These are phyloP conservation scores for Persicaria tinctoria DNA, from an alignment of 148 eudicot genomes.

Conservation along the genomic window DNA sequence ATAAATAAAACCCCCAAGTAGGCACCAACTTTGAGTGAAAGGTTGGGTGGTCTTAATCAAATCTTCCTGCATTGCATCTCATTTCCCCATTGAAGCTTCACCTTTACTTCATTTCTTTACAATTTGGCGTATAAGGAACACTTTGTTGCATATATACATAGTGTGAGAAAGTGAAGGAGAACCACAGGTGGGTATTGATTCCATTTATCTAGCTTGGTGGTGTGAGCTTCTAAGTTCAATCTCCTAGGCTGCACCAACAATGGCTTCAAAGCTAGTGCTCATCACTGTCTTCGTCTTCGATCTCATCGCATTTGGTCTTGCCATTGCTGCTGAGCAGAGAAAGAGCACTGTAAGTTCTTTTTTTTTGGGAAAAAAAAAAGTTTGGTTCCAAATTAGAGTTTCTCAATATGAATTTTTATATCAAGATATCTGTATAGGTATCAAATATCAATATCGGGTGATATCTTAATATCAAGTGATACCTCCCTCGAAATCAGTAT, in stretches of 20 bases:
- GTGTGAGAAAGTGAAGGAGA: neutral
- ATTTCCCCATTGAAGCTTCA: slow-evolving; percentile 7
- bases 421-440: too few species aligned
- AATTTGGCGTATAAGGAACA: slow-evolving; percentile 1
- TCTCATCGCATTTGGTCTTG: slow-evolving; percentile 66
- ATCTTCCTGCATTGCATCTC: neutral
- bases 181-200: slow-evolving; percentile 1
- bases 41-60: neutral
- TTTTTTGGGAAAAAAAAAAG: too few species aligned
- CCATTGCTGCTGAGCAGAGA: slow-evolving; percentile 80
- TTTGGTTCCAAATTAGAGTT: too few species aligned
- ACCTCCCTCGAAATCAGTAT: too few species aligned
- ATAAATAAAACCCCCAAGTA: neutral
- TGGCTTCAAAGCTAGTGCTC: slow-evolving; percentile 65
- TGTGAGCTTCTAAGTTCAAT: neutral
- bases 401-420: too few species aligned
- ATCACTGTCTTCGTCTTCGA: slow-evolving; percentile 38
- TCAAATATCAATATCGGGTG: too few species aligned
- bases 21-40: neutral
- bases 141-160: slow-evolving; percentile 2
- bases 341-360: slow-evolving; percentile 46
- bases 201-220: neutral
- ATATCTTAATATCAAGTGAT: too few species aligned
- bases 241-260: slow-evolving; percentile 15
- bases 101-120: neutral